Conservation (phyloP, 2,329 filamentous ascomycete species). For the Nemania sp. region DNA sequence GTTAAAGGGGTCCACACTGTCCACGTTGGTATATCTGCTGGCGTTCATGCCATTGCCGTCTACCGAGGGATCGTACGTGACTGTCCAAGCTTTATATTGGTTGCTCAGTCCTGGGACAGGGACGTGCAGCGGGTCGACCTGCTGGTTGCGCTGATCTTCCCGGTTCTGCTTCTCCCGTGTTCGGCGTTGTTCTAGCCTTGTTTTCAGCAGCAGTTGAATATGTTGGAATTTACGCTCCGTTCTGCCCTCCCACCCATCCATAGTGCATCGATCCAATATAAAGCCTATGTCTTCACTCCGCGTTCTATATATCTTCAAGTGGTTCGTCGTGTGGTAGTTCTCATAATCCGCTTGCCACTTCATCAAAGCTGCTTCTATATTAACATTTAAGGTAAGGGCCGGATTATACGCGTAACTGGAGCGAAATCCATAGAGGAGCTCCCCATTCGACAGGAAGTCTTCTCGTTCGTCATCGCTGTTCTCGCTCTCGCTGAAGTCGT, state of each 20-base stretch:
- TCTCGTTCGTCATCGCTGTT: slow-evolving; percentile 35
- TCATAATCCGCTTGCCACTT: slow-evolving; percentile 16
- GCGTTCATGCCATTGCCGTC: slow-evolving; percentile 36
- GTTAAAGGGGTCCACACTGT: neutral
- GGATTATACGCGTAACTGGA: slow-evolving; percentile 1
- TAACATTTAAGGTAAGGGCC: rapidly evolving
- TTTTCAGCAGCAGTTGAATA: neutral
- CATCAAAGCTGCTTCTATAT: neutral
- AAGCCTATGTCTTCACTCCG: neutral
- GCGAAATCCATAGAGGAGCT: neutral
- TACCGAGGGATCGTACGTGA: slow-evolving; percentile 34
- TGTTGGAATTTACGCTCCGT: neutral
- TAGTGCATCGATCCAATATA: neutral
- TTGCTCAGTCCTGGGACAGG: slow-evolving; percentile 9
- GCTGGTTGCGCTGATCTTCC: slow-evolving; percentile 26
- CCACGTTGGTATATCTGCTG: slow-evolving; percentile 20
- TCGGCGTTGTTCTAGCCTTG: neutral
- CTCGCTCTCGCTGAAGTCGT: slow-evolving; percentile 38
- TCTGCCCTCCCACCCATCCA: neutral
- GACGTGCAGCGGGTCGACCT: slow-evolving; percentile 37
- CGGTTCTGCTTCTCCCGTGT: slow-evolving; percentile 12
- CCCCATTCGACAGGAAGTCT: slow-evolving; percentile 15
- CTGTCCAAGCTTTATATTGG: slow-evolving; percentile 40
- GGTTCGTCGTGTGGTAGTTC: neutral
- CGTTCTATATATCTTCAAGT: slow-evolving; percentile 23